Percentiles rank a stretch among this genome's conserved stretches.
These are phyloP conservation scores for Dryas alaskensis DNA, from an alignment of 306 rosid genomes.

Conservation along the genomic window DNA sequence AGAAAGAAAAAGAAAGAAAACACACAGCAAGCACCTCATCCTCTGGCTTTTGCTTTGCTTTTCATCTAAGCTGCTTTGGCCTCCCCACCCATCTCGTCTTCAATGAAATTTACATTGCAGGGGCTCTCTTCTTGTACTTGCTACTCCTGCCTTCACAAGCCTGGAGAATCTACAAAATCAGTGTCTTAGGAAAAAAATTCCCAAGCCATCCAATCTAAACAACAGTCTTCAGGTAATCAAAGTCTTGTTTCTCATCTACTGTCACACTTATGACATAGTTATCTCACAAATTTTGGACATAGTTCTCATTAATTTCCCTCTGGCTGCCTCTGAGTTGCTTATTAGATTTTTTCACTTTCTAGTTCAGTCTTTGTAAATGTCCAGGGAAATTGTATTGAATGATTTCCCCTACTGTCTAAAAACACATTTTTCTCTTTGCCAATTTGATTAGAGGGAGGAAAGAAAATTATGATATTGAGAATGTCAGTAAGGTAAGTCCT, in stretches of 20 bases:
- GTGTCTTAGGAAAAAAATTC: slow-evolving; percentile 10
- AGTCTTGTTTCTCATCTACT: neutral
- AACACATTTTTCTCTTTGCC: neutral
- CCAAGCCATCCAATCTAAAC: slow-evolving; percentile 11
- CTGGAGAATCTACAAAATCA: slow-evolving; percentile 25
- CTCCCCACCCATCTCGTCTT: slow-evolving; percentile 38
- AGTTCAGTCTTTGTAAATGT: neutral
- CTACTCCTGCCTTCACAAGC: slow-evolving; percentile 23
- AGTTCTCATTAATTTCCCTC: neutral
- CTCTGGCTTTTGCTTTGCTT: slow-evolving; percentile 39
- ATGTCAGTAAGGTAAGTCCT: neutral
- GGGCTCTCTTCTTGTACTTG: slow-evolving; percentile 22
- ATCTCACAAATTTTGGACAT: too few species aligned
- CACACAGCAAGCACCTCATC: slow-evolving; percentile 25
- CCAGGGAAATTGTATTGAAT: neutral
- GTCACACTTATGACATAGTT: neutral
- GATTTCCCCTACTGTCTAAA: neutral
- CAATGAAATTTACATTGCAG: slow-evolving; percentile 25
- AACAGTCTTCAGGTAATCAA: slow-evolving; percentile 26
- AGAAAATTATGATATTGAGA: neutral
- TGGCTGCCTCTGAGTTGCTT: neutral
- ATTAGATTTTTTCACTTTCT: too few species aligned
- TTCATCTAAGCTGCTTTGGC: slow-evolving; percentile 36
- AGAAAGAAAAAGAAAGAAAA: slow-evolving; percentile 24
- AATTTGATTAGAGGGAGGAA: neutral